phyloP scores from a whole-genome alignment of 495 filamentous ascomycete species.

The Rostrohypoxylon terebratum region DNA sequence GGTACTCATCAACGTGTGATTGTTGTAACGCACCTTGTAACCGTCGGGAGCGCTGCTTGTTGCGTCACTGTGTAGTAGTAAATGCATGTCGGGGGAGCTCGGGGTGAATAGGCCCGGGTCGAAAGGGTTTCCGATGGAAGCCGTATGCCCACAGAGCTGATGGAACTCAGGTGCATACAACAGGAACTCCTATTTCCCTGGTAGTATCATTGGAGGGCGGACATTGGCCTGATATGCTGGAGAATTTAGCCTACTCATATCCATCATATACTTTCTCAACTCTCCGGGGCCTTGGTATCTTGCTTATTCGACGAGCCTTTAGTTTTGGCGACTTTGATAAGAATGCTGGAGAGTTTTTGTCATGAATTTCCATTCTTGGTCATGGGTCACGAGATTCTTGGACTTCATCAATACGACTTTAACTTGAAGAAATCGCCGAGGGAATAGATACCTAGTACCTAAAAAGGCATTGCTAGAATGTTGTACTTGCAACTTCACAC shows the following conservation, averaged over 20 bases:
- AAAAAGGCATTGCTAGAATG: neutral
- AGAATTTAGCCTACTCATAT: slow-evolving; percentile 9
- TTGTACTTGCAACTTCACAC: neutral
- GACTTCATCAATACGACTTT: neutral
- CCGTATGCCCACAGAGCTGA: slow-evolving; percentile 3
- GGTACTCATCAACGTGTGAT: slow-evolving; percentile 22
- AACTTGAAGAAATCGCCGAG: neutral
- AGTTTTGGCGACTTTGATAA: neutral
- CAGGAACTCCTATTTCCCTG: neutral
- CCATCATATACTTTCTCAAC: neutral
- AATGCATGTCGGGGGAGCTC: slow-evolving; percentile 19
- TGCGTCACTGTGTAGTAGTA: slow-evolving; percentile 30
- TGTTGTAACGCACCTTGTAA: slow-evolving; percentile 23
- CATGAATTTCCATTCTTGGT: neutral
- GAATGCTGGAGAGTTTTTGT: neutral
- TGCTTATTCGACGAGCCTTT: neutral
- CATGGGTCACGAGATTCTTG: neutral
- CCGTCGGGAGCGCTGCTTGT: slow-evolving; percentile 24
- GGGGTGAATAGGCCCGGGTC: slow-evolving; percentile 19
- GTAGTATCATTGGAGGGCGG: neutral
- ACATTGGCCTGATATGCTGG: slow-evolving; percentile 2
- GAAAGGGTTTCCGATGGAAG: slow-evolving; percentile 7
- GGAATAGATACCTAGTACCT: neutral
- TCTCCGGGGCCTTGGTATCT: neutral
- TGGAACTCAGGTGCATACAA: neutral